Evolutionary conservation across 1,284 basidiomycete genomes (phyloP).

Genomic region (Macrocystidia cucumis): DNA sequence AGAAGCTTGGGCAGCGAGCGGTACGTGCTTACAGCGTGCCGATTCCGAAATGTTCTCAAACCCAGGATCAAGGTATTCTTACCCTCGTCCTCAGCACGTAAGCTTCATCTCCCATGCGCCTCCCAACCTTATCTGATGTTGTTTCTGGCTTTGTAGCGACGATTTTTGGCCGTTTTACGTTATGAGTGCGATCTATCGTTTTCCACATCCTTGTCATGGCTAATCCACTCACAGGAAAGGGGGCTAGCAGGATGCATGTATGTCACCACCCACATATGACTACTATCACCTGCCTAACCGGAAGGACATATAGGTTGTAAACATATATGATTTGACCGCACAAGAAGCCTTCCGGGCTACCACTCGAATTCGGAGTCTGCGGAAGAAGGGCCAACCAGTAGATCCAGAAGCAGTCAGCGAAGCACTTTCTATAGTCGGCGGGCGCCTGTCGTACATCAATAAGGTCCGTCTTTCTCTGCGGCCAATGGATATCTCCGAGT

Average conservation of each 20-base stretch:
- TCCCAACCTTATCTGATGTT: slow-evolving; percentile 5
- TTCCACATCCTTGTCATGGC: slow-evolving; percentile 7
- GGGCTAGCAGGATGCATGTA: slow-evolving; percentile 67
- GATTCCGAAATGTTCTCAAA: slow-evolving; percentile 3
- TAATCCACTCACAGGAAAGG: slow-evolving; percentile 43
- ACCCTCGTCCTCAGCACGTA: slow-evolving; percentile 77
- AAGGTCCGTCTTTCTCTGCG: slow-evolving; percentile 27
- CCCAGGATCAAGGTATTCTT: slow-evolving; percentile 47
- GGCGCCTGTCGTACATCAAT: slow-evolving; percentile 70
- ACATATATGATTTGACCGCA: slow-evolving; percentile 62
- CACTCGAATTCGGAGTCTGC: slow-evolving; percentile 43
- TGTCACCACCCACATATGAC: slow-evolving; percentile 12
- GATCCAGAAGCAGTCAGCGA: slow-evolving; percentile 34
- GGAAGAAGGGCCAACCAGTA: slow-evolving; percentile 18
- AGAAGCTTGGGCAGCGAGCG: slow-evolving; percentile 77
- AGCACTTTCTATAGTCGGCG: slow-evolving; percentile 62
- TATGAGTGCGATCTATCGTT: slow-evolving; percentile 39
- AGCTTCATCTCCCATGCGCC: slow-evolving; percentile 16
- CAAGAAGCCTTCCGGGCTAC: slow-evolving; percentile 60
- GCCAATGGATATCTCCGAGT: too few relatives aligned
- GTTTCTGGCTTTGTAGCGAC: slow-evolving; percentile 34
- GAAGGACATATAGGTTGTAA: slow-evolving; percentile 43
- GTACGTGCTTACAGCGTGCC: slow-evolving; percentile 29
- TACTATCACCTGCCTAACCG: slow-evolving; percentile 4
- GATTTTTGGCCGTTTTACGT: slow-evolving; percentile 75